Base-by-base conservation (phyloP, 441 rosid species). In the Syzygium syzygioides region DNA sequence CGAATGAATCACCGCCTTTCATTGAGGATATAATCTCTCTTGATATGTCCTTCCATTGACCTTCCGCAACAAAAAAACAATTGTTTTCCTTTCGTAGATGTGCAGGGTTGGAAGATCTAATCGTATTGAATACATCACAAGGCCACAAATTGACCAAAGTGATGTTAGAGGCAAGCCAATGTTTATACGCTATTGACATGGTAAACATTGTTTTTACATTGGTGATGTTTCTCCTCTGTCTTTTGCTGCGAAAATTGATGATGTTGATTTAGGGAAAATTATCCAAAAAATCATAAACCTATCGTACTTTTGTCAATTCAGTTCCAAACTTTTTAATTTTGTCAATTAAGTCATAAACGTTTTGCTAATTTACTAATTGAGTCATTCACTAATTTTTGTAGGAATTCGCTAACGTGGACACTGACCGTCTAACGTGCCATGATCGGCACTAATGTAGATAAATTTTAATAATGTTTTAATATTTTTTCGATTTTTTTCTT, bases 401-500 rank as follows among this genome's bases (percentile, higher is more conserved):
- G 4, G 15, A 53, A 53, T 12, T 53, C 15, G 5, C 1, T 52
- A 1, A 52, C 34, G 1, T 52, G 15, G 5, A 52, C 4, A 52
- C 4, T 1, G 1, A 1, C 54, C 12, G 14, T 52, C 5, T 0
- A 11, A 52, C 1, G 54, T 13, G 4, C 5, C 17, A 53, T 4
- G 5, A 1, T 1, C 15, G 0, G 17, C 17, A 0, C 5, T 14
- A 2, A 53, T 2, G 5, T 53, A 14, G 0, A 53, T 4, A 14
- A 53, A 13, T 53, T 53, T 13, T 53, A 13, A 53, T 53, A 53
- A 41, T 41, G 5, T 37, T 3, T 34, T 32, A 32, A 34, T 41
- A 41, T 41, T 41, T 41, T 4, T 41, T 41, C 5, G 5, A 4
- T 37, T 37, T 4, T 37, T 37, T 52, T 6, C 15, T 54, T 54